Conservation (phyloP, 805 yeast species). For the Deakozyma indianensis region DNA sequence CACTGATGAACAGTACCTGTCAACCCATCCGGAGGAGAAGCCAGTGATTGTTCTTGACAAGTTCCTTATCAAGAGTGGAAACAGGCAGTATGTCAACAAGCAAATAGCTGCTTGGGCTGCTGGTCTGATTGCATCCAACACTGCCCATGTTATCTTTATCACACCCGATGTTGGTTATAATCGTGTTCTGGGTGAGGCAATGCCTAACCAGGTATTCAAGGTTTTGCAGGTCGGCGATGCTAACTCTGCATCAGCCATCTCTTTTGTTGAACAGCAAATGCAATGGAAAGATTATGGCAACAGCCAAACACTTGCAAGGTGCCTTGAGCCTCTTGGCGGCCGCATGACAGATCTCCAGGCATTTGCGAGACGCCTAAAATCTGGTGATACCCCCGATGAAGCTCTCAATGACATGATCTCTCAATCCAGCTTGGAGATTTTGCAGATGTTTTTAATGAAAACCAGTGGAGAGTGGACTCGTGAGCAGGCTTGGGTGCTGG, state of each 20-base stretch:
- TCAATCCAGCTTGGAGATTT: constrained; percentile 78
- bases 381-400: constrained; percentile 70
- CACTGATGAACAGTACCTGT: constrained; percentile 9
- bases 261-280: constrained; percentile 38
- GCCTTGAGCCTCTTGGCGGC: constrained; percentile 73
- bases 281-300: background rate
- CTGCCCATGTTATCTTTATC: constrained; percentile 80
- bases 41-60: constrained; percentile 10
- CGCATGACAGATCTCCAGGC: constrained; percentile 88
- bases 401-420: constrained; percentile 69
- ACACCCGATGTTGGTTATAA: constrained; percentile 76
- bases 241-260: constrained; percentile 48
- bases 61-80: constrained; percentile 7
- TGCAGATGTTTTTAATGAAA: constrained; percentile 50
- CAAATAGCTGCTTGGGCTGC: constrained; percentile 24
- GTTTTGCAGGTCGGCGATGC: constrained; percentile 71
- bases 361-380: constrained; percentile 70
- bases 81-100: constrained; percentile 6
- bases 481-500: constrained; percentile 80
- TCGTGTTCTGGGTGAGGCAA: constrained; percentile 48
- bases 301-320: background rate
- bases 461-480: constrained; percentile 37
- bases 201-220: constrained; percentile 82
- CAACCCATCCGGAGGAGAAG: constrained; percentile 11
- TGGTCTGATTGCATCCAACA: constrained; percentile 52